phyloP scores from a whole-genome alignment of 2,329 filamentous ascomycete species.

The Fusarium xylarioides region DNA sequence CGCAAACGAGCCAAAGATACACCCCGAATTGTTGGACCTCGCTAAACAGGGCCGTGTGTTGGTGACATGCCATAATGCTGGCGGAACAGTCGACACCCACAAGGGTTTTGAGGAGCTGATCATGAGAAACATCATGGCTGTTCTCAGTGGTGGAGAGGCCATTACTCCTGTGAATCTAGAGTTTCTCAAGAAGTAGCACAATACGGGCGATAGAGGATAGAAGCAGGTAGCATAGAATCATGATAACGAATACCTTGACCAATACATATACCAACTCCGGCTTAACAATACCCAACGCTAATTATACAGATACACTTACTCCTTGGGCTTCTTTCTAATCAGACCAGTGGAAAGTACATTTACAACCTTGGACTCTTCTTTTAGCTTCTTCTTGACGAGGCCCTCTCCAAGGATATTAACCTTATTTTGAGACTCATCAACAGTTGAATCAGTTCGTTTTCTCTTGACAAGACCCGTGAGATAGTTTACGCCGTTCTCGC shows the following conservation, averaged over 20 bases:
- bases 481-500: conserved; percentile 52
- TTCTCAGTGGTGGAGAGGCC: conserved; percentile 59
- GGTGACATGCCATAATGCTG: conserved; percentile 74
- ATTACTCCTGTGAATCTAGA: conserved; percentile 72
- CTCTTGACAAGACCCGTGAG: conserved; percentile 59
- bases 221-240: background rate
- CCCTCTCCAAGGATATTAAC: conserved; percentile 59
- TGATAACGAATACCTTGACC: background rate
- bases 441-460: conserved; percentile 50
- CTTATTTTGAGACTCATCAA: conserved; percentile 31
- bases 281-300: conserved; percentile 18
- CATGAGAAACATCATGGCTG: conserved; percentile 72
- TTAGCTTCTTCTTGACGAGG: conserved; percentile 65
- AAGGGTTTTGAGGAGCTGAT: conserved; percentile 72
- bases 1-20: conserved; percentile 65
- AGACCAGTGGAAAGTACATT: conserved; percentile 62
- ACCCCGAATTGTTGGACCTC: conserved; percentile 55
- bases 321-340: conserved; percentile 67
- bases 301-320: conserved; percentile 3
- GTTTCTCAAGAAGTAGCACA: conserved; percentile 49
- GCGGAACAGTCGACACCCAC: conserved; percentile 72
- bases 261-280: conserved; percentile 30
- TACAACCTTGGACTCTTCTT: conserved; percentile 46
- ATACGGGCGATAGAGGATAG: background rate
- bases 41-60: conserved; percentile 57